These are phyloP conservation scores for Trypanosoma brucei DNA, from an alignment of 208 protist genomes.

Conservation along the genomic window DNA sequence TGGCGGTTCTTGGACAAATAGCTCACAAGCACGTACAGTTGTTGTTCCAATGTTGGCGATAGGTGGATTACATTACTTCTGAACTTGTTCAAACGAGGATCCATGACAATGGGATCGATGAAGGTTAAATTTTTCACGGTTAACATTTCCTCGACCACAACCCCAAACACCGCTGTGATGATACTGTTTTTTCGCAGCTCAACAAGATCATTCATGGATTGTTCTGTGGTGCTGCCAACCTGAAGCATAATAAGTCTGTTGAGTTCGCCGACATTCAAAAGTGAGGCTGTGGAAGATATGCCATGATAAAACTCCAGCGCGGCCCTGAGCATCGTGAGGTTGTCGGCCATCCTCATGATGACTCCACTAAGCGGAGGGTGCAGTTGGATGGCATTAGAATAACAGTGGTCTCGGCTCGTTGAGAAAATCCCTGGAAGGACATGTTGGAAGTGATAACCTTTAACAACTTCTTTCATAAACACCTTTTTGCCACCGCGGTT, in stretches of 20 bases:
- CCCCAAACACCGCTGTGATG: conserved; percentile 3
- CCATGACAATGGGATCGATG: conserved; percentile 10
- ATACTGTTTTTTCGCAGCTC: background rate
- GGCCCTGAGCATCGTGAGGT: background rate
- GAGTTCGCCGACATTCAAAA: background rate
- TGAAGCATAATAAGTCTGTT: background rate
- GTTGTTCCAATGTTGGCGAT: conserved; percentile 23
- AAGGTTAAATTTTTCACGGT: conserved; percentile 2
- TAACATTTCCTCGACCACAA: conserved; percentile 11
- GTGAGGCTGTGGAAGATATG: background rate
- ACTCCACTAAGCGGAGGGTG: background rate
- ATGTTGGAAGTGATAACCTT: conserved; percentile 1
- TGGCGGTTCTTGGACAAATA: conserved; percentile 3
- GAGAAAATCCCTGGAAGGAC: background rate
- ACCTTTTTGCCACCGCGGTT: conserved; percentile 32
- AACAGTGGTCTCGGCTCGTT: background rate
- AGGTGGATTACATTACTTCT: conserved; percentile 9
- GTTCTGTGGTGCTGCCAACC: background rate
- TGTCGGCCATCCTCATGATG: background rate
- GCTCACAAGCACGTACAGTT: conserved; percentile 19
- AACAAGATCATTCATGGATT: background rate
- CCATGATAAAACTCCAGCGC: background rate
- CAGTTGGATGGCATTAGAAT: background rate
- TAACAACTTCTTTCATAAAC: conserved; percentile 18
- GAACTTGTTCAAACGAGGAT: conserved; percentile 7